Conservation (phyloP, 345 rosid species). For the Ceriops zippeliana region DNA sequence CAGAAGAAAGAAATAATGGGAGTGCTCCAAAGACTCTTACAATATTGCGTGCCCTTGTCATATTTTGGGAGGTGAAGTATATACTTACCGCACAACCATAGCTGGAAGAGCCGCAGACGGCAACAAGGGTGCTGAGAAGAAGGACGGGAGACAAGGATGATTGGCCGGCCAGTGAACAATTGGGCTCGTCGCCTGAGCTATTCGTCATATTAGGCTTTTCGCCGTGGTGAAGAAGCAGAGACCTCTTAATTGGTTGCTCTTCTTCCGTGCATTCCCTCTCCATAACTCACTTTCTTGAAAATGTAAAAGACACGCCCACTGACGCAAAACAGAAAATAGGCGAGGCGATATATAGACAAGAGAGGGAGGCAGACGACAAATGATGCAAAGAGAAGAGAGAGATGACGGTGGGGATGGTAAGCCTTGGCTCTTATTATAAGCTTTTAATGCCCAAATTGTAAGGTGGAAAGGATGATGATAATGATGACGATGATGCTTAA, state of each 20-base stretch:
- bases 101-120: conserved; percentile 39
- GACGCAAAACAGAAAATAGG: too few species aligned
- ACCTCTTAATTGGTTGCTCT: background rate
- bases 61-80: too few species aligned
- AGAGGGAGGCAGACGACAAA: background rate
- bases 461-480: too few species aligned
- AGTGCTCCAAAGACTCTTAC: too few species aligned
- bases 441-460: background rate
- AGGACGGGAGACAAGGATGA: conserved; percentile 6
- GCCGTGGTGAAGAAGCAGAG: background rate
- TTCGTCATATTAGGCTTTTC: background rate
- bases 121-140: conserved; percentile 36
- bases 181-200: background rate
- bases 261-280: background rate
- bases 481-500: too few species aligned
- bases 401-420: background rate
- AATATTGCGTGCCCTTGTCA: too few species aligned
- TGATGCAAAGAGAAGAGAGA: background rate
- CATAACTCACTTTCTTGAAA: background rate
- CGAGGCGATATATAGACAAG: conserved; percentile 12
- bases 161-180: too few species aligned
- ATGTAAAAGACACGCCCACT: too few species aligned
- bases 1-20: too few species aligned
- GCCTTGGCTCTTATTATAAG: conserved; percentile 11
- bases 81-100: conserved; percentile 44